These are phyloP conservation scores for Chlorella vulgaris DNA, from an alignment of 139 green algal species.

Conservation along the genomic window DNA sequence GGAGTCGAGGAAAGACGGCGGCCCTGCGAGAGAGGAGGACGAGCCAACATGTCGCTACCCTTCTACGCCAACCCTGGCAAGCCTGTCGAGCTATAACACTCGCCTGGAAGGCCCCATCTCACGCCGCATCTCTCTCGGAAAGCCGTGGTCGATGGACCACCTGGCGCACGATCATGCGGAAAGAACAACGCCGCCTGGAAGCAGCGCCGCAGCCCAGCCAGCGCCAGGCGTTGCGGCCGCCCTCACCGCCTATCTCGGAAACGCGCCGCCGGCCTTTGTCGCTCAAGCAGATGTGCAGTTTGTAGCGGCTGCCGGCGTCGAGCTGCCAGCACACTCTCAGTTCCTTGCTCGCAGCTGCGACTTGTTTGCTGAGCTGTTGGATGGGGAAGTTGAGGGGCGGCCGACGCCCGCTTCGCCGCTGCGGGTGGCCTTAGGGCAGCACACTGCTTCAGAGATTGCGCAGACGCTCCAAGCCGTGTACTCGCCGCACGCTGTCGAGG, in stretches of 20 bases:
- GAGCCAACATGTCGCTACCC: too few relatives aligned
- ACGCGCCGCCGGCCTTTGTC: neutral
- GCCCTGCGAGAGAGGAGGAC: too few relatives aligned
- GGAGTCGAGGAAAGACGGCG: too few relatives aligned
- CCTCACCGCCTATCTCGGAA: neutral
- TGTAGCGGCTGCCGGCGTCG: neutral
- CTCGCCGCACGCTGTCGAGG: neutral
- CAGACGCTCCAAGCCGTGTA: neutral
- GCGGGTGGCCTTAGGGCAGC: neutral
- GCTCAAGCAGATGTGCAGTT: conserved; percentile 16
- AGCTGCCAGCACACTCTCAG: conserved; percentile 2
- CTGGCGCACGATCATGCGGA: neutral
- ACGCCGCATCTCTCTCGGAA: too few relatives aligned
- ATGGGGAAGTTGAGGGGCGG: neutral
- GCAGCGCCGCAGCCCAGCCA: neutral
- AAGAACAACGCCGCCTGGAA: neutral
- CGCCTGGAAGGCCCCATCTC: too few relatives aligned
- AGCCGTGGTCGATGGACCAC: too few relatives aligned
- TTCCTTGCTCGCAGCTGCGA: conserved; percentile 3
- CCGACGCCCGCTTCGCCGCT: neutral
- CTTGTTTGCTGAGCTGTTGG: conserved; percentile 5
- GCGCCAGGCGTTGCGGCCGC: neutral
- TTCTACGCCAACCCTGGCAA: too few relatives aligned
- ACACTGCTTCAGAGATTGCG: neutral
- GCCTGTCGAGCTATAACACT: too few relatives aligned